Evolutionary conservation across 2,329 filamentous ascomycete genomes (phyloP).

Genomic region (Fusarium metavorans): DNA sequence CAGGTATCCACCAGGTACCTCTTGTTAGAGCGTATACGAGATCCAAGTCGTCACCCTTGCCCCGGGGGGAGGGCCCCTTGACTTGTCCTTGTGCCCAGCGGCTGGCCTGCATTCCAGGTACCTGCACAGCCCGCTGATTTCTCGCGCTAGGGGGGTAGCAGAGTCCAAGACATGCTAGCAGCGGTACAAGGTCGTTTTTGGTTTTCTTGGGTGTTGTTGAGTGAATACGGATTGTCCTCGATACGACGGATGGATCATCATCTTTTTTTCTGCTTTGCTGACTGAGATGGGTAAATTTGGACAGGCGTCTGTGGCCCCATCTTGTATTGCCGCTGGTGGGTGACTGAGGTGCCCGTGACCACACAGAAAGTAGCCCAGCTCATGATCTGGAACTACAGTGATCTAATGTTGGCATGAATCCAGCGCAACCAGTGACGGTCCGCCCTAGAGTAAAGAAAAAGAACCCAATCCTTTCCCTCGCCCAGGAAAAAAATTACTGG

Average conservation of each 20-base stretch:
- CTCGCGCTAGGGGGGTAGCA: slow-evolving; percentile 16
- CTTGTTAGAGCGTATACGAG: slow-evolving; percentile 49
- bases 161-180: slow-evolving; percentile 37
- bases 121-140: slow-evolving; percentile 43
- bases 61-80: slow-evolving; percentile 5
- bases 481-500: background rate
- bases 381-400: background rate
- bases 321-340: background rate
- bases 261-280: background rate
- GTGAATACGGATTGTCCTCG: slow-evolving; percentile 14
- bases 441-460: background rate
- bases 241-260: slow-evolving; percentile 6
- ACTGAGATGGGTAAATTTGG: background rate
- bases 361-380: background rate
- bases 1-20: slow-evolving; percentile 35
- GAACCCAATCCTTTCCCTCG: background rate
- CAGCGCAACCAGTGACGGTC: background rate
- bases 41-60: slow-evolving; percentile 31
- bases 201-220: background rate
- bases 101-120: slow-evolving; percentile 40
- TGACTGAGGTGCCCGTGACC: background rate
- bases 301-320: background rate
- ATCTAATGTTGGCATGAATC: background rate
- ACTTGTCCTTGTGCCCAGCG: slow-evolving; percentile 28
- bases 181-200: slow-evolving; percentile 22